Base-by-base conservation (phyloP, 2,329 filamentous ascomycete genomes). In the Phaeoacremonium minimum region DNA sequence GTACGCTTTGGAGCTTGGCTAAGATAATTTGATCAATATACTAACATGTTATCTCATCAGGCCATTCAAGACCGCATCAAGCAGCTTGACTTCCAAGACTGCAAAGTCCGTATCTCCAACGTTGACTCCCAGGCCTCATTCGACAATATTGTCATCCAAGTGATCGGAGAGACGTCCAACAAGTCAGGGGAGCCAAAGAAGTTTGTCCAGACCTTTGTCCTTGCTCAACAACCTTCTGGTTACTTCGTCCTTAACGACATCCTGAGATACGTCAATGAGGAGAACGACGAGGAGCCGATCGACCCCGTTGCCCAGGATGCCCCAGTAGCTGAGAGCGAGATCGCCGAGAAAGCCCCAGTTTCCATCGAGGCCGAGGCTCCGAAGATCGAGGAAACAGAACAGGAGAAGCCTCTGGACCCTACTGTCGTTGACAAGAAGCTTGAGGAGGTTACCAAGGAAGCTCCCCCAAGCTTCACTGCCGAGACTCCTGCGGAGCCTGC, bases 181-280 rank as follows among this genome's bases (percentile, higher is more conserved):
- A 94, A 94, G 65, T 81, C 80, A 33, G 83, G 83, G 46, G 87
- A 93, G 41, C 87, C 91, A 55, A 90, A 87, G 72, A 96, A 96
- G 64, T 98, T 98, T 57, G 85, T 90, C 28, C 93, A 98, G 74
- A 97, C 91, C 35, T 98, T 98, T 52, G 87, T 98, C 45, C 85
- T 98, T 45, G 93, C 93, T 33, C 83, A 91, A 63, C 93, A 98
- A 69, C 88, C 88, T 33, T 95, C 91, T 39, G 93, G 93, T 46
- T 98, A 97, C 73, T 98, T 95, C 53, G 91, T 98, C 20, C 78
- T 98, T 52, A 98, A 98, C 64, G 93, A 98, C 57, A 95, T 98
- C 60, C 88, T 97, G 71, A 80, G 93, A 51, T 97, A 94, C 66
- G 82, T 98, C 48, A 81, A 84, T 46, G 87, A 93, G 44, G 86